phyloP scores from a whole-genome alignment of 2,329 filamentous ascomycete genomes.

The Bisporella sp. region DNA sequence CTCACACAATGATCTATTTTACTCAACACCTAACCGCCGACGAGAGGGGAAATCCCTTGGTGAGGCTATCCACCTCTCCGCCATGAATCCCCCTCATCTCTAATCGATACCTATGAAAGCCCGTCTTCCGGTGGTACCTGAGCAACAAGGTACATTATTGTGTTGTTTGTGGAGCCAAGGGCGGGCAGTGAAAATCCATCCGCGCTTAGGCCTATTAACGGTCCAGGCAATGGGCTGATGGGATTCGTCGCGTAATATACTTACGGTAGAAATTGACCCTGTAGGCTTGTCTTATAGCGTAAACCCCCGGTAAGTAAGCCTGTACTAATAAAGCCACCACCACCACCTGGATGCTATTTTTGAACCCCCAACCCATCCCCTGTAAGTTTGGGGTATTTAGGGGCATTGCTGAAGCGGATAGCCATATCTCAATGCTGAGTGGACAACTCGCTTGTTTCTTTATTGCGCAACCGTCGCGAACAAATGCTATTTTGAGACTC shows the following conservation, averaged over 20 bases:
- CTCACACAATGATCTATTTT: background rate
- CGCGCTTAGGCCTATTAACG: background rate
- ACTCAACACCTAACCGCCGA: background rate
- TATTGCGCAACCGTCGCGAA: background rate
- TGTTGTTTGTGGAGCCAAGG: too few species aligned
- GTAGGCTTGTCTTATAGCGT: background rate
- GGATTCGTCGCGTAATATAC: background rate
- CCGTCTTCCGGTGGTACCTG: too few species aligned
- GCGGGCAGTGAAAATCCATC: background rate
- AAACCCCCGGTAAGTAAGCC: too few species aligned
- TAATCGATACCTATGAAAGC: background rate
- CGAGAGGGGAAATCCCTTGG: background rate
- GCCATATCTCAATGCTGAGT: background rate
- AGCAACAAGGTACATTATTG: too few species aligned
- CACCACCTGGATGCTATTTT: background rate
- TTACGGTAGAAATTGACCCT: background rate
- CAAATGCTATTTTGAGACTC: background rate
- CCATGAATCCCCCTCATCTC: background rate
- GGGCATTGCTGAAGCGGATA: background rate
- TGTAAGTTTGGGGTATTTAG: background rate
- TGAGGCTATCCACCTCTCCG: background rate
- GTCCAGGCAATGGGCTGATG: background rate
- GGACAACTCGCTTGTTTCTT: background rate
- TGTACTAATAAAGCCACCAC: background rate
- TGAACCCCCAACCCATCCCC: background rate